Percentiles rank a stretch among this genome's conserved stretches.
phyloP scores from a whole-genome alignment of 495 filamentous ascomycete genomes.

The Choiromyces venosus region DNA sequence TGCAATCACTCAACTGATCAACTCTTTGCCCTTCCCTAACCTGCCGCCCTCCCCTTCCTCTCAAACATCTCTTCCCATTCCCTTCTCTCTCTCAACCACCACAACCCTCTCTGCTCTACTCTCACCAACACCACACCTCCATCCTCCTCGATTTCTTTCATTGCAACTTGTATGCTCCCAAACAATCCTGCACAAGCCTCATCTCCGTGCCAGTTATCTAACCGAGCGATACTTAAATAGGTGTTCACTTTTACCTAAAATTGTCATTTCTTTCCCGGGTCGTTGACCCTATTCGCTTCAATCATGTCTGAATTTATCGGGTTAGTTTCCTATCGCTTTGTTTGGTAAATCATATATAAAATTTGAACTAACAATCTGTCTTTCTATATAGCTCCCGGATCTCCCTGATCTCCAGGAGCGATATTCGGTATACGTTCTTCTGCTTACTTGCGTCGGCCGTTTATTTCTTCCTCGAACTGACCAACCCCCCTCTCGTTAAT shows the following conservation, averaged over 20 bases:
- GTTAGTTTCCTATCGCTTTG: conserved; percentile 40
- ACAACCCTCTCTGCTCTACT: conserved; percentile 12
- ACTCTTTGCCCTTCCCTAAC: background rate
- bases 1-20: background rate
- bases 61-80: conserved; percentile 3
- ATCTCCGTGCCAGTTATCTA: background rate
- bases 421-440: conserved; percentile 69
- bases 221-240: conserved; percentile 15
- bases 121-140: conserved; percentile 17
- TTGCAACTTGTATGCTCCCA: conserved; percentile 14
- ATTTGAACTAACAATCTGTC: conserved; percentile 13
- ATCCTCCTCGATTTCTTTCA: conserved; percentile 9
- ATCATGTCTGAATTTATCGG: conserved; percentile 62
- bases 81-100: conserved; percentile 21
- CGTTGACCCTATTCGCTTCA: conserved; percentile 24
- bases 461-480: conserved; percentile 2
- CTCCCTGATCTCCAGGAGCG: conserved; percentile 90
- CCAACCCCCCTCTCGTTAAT: conserved; percentile 37
- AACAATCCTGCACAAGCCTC: conserved; percentile 11
- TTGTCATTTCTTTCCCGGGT: conserved; percentile 19
- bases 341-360: conserved; percentile 2
- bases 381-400: conserved; percentile 58
- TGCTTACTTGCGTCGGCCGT: conserved; percentile 13
- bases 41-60: background rate
- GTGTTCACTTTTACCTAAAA: conserved; percentile 14